These are phyloP conservation scores for Scedosporium boydii DNA, from an alignment of 2,329 filamentous ascomycete genomes.

Conservation along the genomic window DNA sequence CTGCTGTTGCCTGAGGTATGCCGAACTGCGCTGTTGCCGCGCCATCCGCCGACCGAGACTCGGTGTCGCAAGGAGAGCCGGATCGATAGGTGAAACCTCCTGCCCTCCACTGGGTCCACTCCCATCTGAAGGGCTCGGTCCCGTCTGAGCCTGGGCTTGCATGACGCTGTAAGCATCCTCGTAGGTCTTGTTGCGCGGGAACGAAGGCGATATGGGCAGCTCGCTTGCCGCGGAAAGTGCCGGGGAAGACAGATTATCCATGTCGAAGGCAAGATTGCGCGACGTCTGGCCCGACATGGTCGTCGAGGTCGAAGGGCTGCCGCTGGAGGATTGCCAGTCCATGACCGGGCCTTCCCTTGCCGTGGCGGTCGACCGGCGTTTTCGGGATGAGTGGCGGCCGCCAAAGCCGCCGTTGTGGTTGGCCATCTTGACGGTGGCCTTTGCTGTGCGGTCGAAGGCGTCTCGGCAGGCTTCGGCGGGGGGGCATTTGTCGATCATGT, in stretches of 20 bases:
- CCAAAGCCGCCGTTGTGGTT: slow-evolving; percentile 80
- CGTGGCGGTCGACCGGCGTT: slow-evolving; percentile 10
- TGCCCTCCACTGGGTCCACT: not conserved
- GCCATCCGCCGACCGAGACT: slow-evolving; percentile 25
- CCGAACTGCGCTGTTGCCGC: slow-evolving; percentile 19
- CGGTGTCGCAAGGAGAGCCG: slow-evolving; percentile 35
- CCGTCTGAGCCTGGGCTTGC: slow-evolving; percentile 15
- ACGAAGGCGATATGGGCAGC: slow-evolving; percentile 27
- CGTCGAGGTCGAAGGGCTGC: slow-evolving; percentile 14
- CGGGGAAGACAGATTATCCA: slow-evolving; percentile 31
- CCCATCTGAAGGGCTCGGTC: slow-evolving; percentile 17
- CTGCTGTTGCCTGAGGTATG: slow-evolving; percentile 19
- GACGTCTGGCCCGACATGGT: slow-evolving; percentile 10
- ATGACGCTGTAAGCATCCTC: slow-evolving; percentile 17
- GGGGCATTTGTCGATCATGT: slow-evolving; percentile 89
- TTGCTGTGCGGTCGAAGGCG: slow-evolving; percentile 89
- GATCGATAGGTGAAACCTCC: slow-evolving; percentile 27
- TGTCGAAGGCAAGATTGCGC: slow-evolving; percentile 20
- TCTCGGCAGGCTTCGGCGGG: slow-evolving; percentile 91
- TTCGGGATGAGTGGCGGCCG: slow-evolving; percentile 18
- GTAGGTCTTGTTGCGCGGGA: slow-evolving; percentile 24
- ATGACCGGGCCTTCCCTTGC: slow-evolving; percentile 14
- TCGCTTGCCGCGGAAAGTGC: slow-evolving; percentile 26
- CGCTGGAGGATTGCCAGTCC: slow-evolving; percentile 21
- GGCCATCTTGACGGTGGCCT: slow-evolving; percentile 92